Evolutionary conservation across 495 filamentous ascomycete genomes (phyloP).

Genomic region (Mytilinidion resinicola): DNA sequence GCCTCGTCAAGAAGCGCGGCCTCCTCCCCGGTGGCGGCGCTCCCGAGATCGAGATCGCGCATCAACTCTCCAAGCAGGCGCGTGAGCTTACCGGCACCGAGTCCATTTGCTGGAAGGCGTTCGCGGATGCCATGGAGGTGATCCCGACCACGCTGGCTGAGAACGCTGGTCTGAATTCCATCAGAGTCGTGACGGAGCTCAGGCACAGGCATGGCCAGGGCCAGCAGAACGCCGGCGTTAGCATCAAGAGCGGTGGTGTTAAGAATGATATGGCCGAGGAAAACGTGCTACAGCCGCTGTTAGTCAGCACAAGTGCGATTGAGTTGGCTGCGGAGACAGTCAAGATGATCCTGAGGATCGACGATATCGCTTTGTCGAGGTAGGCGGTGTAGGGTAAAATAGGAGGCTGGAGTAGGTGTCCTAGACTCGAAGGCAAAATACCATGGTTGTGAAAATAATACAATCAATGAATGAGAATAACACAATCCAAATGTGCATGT

Average conservation of each 20-base stretch:
- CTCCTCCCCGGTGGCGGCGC: slow-evolving; percentile 94
- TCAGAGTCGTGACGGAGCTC: slow-evolving; percentile 97
- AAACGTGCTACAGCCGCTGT: slow-evolving; percentile 91
- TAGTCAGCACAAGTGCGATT: slow-evolving; percentile 95
- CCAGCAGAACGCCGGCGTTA: slow-evolving; percentile 92
- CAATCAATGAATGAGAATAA: too few species aligned
- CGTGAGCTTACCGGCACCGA: slow-evolving; percentile 82
- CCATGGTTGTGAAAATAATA: not conserved
- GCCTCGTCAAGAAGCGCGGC: slow-evolving; percentile 96
- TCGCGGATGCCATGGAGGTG: slow-evolving; percentile 95
- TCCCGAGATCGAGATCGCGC: slow-evolving; percentile 89
- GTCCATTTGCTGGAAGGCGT: slow-evolving; percentile 96
- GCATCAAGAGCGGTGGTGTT: slow-evolving; percentile 93
- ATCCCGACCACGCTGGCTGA: slow-evolving; percentile 95
- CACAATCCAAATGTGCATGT: too few species aligned
- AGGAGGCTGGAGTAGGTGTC: not conserved
- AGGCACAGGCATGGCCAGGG: slow-evolving; percentile 88
- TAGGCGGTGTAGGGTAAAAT: slow-evolving; percentile 26
- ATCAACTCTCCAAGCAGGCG: slow-evolving; percentile 71
- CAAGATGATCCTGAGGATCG: slow-evolving; percentile 97
- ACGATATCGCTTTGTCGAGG: slow-evolving; percentile 76
- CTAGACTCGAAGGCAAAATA: not conserved
- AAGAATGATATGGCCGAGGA: slow-evolving; percentile 92
- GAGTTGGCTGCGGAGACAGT: slow-evolving; percentile 95
- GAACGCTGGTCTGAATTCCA: slow-evolving; percentile 93